Conservation (phyloP, 805 yeast genomes). For the Metschnikowia colocasiae region DNA sequence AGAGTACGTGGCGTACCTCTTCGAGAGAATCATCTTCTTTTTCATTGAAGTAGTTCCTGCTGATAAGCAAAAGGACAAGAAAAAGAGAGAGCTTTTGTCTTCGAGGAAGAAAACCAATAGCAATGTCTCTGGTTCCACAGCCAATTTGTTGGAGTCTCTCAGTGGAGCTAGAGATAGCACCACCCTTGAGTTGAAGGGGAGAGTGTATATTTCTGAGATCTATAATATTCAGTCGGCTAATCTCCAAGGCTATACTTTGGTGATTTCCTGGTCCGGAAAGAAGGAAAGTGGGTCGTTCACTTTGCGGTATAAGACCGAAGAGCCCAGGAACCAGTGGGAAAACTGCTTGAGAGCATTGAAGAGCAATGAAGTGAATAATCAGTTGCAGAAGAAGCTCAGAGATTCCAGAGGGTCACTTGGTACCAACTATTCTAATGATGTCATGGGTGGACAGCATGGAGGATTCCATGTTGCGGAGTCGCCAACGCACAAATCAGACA, state of each 20-base stretch:
- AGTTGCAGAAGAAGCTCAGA: conserved; percentile 33
- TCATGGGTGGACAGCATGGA: not conserved
- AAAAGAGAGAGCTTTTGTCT: conserved; percentile 39
- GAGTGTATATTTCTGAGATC: conserved; percentile 72
- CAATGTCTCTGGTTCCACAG: conserved; percentile 40
- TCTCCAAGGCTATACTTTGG: conserved; percentile 52
- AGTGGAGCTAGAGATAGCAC: conserved; percentile 27
- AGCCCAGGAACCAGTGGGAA: conserved; percentile 80
- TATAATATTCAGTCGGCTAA: conserved; percentile 39
- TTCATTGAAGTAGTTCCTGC: conserved; percentile 30
- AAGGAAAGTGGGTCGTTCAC: conserved; percentile 84
- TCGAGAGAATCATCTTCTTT: conserved; percentile 62
- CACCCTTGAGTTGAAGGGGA: conserved; percentile 63
- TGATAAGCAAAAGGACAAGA: conserved; percentile 31
- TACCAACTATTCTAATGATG: conserved; percentile 28
- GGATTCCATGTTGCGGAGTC: conserved; percentile 1
- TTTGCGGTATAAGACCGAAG: conserved; percentile 79
- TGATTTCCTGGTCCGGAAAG: conserved; percentile 79
- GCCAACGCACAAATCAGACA: conserved; percentile 21
- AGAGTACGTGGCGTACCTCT: conserved; percentile 85
- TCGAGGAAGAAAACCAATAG: conserved; percentile 46
- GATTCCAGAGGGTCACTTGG: conserved; percentile 31
- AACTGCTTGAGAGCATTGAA: conserved; percentile 52
- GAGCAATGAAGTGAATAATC: conserved; percentile 38
- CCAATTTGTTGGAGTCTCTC: conserved; percentile 35